Conservation (phyloP, 2,329 filamentous ascomycete genomes). For the Cladosporium sp. region DNA sequence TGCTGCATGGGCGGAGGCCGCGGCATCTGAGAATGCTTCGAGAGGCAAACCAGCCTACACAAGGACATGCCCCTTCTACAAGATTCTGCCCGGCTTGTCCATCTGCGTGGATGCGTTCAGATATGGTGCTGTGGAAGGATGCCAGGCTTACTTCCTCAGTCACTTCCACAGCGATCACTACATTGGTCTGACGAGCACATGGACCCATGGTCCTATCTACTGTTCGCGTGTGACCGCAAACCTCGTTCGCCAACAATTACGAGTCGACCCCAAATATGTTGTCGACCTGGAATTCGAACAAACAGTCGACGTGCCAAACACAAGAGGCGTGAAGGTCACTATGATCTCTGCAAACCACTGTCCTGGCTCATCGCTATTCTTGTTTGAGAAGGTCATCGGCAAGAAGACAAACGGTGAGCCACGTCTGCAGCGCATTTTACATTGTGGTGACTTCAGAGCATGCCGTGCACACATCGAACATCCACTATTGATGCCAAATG, state of each 20-base stretch:
- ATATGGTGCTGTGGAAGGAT: constrained; percentile 89
- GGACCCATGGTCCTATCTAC: constrained; percentile 93
- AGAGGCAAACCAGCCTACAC: constrained; percentile 84
- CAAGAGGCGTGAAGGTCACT: constrained; percentile 80
- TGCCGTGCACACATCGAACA: constrained; percentile 83
- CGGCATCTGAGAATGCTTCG: constrained; percentile 74
- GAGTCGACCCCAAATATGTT: constrained; percentile 83
- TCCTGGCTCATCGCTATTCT: constrained; percentile 87
- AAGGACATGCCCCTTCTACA: constrained; percentile 96
- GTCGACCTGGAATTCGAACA: constrained; percentile 83
- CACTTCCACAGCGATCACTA: constrained; percentile 99
- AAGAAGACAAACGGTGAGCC: constrained; percentile 56
- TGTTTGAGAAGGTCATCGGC: constrained; percentile 79
- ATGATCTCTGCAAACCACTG: constrained; percentile 98
- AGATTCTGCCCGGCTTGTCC: constrained; percentile 89
- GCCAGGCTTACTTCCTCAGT: constrained; percentile 92
- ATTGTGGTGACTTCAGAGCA: constrained; percentile 94
- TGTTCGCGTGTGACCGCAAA: constrained; percentile 92
- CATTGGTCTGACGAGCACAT: constrained; percentile 81
- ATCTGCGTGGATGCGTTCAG: constrained; percentile 96
- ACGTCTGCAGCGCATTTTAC: constrained; percentile 76
- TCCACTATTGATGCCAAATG: constrained; percentile 75
- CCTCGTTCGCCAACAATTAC: constrained; percentile 80
- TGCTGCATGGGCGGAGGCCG: constrained; percentile 83
- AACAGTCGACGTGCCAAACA: constrained; percentile 75